Base-by-base conservation (phyloP, 2,329 filamentous ascomycete genomes). In the Clonostachys sp. region DNA sequence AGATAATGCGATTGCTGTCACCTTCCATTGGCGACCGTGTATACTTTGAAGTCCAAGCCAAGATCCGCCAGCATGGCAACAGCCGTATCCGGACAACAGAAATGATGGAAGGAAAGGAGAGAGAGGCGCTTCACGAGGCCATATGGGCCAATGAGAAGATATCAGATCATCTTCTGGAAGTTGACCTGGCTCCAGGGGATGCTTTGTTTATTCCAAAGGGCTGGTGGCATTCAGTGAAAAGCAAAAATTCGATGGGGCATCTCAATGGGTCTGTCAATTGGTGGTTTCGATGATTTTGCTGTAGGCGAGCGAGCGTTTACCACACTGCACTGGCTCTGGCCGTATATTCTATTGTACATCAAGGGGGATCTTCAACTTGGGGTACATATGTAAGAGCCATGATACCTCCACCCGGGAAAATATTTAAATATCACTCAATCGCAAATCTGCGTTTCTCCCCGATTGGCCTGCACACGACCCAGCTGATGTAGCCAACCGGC, bases 61-160 rank as follows among this genome's bases (percentile, higher is more conserved):
- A 60, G 47, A 61, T 80, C 14, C 63, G 66, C 2, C 55, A 56
- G 39, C 54, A 56, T 4, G 68, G 63, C 4, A 76, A 64, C 47
- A 67, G 74, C 13, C 68, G 72, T 16, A 72, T 96, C 54, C 77
- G 91, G 48, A 87, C 88, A 0, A 77, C 84, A 12, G 91, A 96
- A 61, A 96, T 97, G 91, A 96, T 97, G 91, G 75, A 84, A 45
- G 91, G 91, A 0, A 66, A 70, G 3, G 89, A 96, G 67, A 83
- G 83, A 53, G 65, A 72, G 17, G 70, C 76, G 3, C 64, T 96
- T 13, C 81, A 91, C 53, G 67, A 77, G 2, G 82, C 77, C 4
- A 76, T 96, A 4, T 97, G 92, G 94, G 68, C 64, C 3, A 54
- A 61, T 3, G 52, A 60, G 3, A 50, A 45, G 36, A 49, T 18